Conservation (phyloP, 345 rosid genomes). For the Salix dunnii region DNA sequence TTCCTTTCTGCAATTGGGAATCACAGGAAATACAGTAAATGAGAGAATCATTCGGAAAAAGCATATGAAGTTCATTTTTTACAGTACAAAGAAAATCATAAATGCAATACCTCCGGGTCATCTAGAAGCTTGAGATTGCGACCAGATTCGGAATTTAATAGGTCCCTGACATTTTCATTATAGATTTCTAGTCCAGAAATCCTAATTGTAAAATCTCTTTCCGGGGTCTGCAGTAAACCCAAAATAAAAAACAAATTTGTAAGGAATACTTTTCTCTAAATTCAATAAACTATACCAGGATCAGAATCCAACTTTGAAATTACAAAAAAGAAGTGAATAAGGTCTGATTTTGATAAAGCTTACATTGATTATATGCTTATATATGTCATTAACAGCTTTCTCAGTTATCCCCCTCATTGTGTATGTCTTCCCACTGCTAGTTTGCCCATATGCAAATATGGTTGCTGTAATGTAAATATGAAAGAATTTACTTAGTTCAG, state of each 20-base stretch:
- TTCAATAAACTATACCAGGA: neutral
- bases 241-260: conserved; percentile 13
- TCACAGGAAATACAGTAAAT: conserved; percentile 9
- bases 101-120: conserved; percentile 85
- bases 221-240: conserved; percentile 65
- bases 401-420: conserved; percentile 99
- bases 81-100: neutral
- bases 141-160: conserved; percentile 85
- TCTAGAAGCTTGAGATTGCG: conserved; percentile 95
- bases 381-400: conserved; percentile 94
- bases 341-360: conserved; percentile 21
- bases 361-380: conserved; percentile 77
- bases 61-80: neutral
- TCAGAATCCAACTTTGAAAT: neutral
- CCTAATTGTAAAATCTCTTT: conserved; percentile 88
- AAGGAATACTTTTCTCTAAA: neutral
- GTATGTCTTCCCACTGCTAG: conserved; percentile 97
- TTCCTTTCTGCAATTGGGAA: conserved; percentile 72
- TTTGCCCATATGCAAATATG: conserved; percentile 97
- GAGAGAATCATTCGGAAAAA: neutral
- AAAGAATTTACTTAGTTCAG: neutral
- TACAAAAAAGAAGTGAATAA: neutral
- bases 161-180: conserved; percentile 90
- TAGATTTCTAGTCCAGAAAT: conserved; percentile 97
- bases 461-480: conserved; percentile 55